Evolutionary conservation across 2,329 filamentous ascomycete species (phyloP).

Genomic region (Sphaceloma murrayae): DNA sequence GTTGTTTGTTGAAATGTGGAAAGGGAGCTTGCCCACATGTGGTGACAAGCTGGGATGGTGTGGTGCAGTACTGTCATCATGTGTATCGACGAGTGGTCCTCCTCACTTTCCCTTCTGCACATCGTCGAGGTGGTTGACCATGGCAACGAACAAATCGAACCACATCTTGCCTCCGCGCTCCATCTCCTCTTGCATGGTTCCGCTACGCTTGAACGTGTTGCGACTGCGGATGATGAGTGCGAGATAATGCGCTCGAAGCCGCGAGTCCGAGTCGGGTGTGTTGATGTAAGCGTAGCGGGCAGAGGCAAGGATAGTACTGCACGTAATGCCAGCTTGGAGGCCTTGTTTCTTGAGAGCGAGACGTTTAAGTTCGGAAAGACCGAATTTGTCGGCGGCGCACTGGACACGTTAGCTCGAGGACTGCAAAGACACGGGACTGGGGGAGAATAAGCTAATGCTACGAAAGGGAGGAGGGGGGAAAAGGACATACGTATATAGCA

Average conservation of each 20-base stretch:
- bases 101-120: conserved; percentile 5
- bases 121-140: conserved; percentile 76
- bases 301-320: conserved; percentile 73
- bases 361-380: conserved; percentile 73
- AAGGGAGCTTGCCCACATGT: too few species aligned
- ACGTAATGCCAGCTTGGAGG: conserved; percentile 73
- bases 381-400: conserved; percentile 77
- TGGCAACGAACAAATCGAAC: conserved; percentile 87
- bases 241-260: conserved; percentile 80
- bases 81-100: too few species aligned
- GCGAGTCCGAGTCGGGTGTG: conserved; percentile 84
- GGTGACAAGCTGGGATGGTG: too few species aligned
- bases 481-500: conserved; percentile 57
- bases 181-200: conserved; percentile 95
- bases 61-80: too few species aligned
- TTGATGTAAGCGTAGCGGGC: conserved; percentile 85
- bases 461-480: not conserved
- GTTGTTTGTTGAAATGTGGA: conserved; percentile 28
- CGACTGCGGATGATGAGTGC: conserved; percentile 84
- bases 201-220: conserved; percentile 82
- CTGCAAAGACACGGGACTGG: conserved; percentile 5
- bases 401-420: conserved; percentile 17
- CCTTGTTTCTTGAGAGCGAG: conserved; percentile 82
- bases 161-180: conserved; percentile 77
- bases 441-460: not conserved